Conservation (phyloP, 495 filamentous ascomycete species). For the Talaromyces trachyspermus region DNA sequence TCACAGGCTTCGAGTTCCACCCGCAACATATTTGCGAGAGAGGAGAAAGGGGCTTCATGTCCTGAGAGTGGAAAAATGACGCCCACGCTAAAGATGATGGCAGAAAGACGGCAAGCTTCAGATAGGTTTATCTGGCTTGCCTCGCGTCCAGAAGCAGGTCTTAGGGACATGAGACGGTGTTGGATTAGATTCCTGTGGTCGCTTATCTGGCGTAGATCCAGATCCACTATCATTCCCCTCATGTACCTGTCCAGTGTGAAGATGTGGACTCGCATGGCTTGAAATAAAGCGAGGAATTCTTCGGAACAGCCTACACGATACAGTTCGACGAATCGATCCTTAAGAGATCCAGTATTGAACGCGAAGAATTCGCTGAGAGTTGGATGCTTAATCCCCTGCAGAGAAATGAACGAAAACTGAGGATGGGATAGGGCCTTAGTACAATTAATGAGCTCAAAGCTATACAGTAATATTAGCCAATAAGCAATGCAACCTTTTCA, state of each 20-base stretch:
- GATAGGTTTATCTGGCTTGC: conserved; percentile 19
- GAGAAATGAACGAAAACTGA: conserved; percentile 28
- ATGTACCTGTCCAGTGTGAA: conserved; percentile 18
- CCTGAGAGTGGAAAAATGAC: conserved; percentile 35
- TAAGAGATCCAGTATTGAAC: conserved; percentile 13
- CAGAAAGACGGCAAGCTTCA: conserved; percentile 31
- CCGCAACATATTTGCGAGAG: conserved; percentile 20
- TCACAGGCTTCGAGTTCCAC: not conserved
- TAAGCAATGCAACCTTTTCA: not conserved
- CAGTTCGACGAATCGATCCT: conserved; percentile 20
- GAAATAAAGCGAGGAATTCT: conserved; percentile 25
- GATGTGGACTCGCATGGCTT: conserved; percentile 24
- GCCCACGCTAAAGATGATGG: conserved; percentile 27
- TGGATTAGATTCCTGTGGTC: conserved; percentile 35
- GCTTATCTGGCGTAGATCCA: conserved; percentile 21
- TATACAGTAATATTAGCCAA: conserved; percentile 8
- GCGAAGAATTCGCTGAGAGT: conserved; percentile 12
- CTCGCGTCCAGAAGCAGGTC: conserved; percentile 10
- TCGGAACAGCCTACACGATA: conserved; percentile 24
- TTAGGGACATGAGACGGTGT: conserved; percentile 23
- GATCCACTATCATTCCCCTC: not conserved
- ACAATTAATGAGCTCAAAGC: conserved; percentile 31
- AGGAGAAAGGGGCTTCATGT: conserved; percentile 24
- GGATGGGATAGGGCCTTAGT: conserved; percentile 22
- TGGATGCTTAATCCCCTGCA: conserved; percentile 15